Evolutionary conservation across 1,284 basidiomycete species (phyloP).

Genomic region (Melampsora medusae): DNA sequence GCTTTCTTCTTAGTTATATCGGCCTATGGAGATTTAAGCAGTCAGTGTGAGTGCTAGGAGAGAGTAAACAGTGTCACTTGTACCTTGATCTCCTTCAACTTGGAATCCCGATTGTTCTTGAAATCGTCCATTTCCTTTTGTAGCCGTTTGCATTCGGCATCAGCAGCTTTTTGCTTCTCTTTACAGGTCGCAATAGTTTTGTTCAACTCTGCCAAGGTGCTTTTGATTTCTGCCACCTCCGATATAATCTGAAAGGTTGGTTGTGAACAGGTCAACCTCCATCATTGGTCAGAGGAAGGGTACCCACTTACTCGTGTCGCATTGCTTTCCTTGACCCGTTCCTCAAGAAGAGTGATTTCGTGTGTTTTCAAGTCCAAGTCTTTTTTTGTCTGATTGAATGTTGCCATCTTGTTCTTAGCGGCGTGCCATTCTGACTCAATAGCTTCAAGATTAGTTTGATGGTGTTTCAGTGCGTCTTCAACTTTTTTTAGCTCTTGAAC

Average conservation of each 20-base stretch:
- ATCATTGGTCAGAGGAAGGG: background rate
- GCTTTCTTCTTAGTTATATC: constrained; percentile 78
- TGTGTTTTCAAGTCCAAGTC: constrained; percentile 87
- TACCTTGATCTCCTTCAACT: constrained; percentile 89
- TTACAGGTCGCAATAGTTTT: constrained; percentile 67
- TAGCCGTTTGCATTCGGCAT: constrained; percentile 76
- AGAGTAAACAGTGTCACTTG: constrained; percentile 43
- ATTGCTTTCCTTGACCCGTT: constrained; percentile 83
- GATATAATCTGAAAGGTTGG: constrained; percentile 65
- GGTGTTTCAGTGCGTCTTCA: constrained; percentile 63
- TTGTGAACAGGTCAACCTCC: background rate
- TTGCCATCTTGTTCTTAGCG: constrained; percentile 64
- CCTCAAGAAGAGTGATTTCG: constrained; percentile 75
- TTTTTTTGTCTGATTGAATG: constrained; percentile 67
- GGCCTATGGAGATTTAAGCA: constrained; percentile 58
- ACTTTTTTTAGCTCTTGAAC: constrained; percentile 75
- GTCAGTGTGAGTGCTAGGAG: constrained; percentile 11
- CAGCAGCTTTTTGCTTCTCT: constrained; percentile 71
- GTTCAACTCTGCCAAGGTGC: constrained; percentile 68
- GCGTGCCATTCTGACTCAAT: constrained; percentile 65
- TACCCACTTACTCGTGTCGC: constrained; percentile 69
- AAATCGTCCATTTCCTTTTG: constrained; percentile 98
- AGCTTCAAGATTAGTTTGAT: constrained; percentile 61
- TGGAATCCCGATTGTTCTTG: constrained; percentile 96
- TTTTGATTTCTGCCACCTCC: constrained; percentile 74